A percentile compares a stretch with the other conserved stretches of the same genome.
Conservation (phyloP, 2,329 filamentous ascomycete genomes). For the Phyllosticta citriasiana region DNA sequence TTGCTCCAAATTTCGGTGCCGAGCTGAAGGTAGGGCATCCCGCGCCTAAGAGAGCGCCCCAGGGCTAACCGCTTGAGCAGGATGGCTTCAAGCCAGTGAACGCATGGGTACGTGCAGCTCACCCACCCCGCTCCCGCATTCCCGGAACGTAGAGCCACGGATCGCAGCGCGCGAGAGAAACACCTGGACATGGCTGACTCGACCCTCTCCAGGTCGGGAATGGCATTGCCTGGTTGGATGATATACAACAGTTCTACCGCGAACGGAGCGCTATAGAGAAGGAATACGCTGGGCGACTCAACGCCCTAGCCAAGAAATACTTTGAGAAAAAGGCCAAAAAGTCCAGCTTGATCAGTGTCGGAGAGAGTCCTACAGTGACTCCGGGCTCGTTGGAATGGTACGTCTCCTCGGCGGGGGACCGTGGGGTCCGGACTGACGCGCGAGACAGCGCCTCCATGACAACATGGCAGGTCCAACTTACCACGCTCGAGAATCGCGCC, state of each 20-base stretch:
- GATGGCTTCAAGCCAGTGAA: slow-evolving; percentile 96
- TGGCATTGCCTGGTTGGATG: slow-evolving; percentile 90
- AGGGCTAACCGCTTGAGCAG: slow-evolving; percentile 37
- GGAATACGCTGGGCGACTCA: slow-evolving; percentile 86
- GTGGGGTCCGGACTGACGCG: neutral
- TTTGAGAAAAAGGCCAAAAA: slow-evolving; percentile 95
- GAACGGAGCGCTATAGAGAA: slow-evolving; percentile 92
- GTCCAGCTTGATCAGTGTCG: slow-evolving; percentile 77
- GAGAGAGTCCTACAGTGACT: slow-evolving; percentile 84
- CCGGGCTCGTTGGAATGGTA: slow-evolving; percentile 89
- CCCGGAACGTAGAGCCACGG: slow-evolving; percentile 1
- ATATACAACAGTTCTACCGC: slow-evolving; percentile 94
- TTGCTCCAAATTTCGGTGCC: slow-evolving; percentile 76
- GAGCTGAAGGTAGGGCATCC: slow-evolving; percentile 69
- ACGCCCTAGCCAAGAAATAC: slow-evolving; percentile 84
- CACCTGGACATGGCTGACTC: slow-evolving; percentile 16
- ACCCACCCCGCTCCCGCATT: slow-evolving; percentile 10
- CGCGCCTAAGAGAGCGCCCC: slow-evolving; percentile 2
- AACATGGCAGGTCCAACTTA: slow-evolving; percentile 92
- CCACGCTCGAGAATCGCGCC: slow-evolving; percentile 77
- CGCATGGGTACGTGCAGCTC: slow-evolving; percentile 55
- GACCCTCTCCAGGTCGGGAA: slow-evolving; percentile 50
- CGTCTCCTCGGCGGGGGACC: slow-evolving; percentile 10
- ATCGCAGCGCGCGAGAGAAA: neutral
- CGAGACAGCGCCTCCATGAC: slow-evolving; percentile 72